Conservation (phyloP, 1,139 yeast genomes). For the Geotrichum macrosporum region DNA sequence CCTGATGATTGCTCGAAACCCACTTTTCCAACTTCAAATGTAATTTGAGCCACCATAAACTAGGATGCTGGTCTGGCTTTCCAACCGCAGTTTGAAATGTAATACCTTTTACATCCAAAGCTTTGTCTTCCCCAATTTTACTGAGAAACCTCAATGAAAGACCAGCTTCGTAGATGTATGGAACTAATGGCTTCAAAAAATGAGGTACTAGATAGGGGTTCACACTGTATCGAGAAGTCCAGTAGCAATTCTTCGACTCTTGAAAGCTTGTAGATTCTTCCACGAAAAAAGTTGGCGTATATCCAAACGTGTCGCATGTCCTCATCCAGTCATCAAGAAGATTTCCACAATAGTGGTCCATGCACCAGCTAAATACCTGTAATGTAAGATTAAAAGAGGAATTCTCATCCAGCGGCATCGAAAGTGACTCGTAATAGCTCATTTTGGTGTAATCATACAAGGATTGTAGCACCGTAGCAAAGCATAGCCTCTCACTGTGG, state of each 20-base stretch:
- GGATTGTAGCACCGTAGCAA: neutral
- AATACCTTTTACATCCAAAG: neutral
- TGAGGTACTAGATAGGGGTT: conserved; percentile 1
- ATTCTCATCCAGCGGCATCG: neutral
- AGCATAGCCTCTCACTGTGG: conserved; percentile 3
- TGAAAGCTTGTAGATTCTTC: neutral
- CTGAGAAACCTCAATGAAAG: conserved; percentile 7
- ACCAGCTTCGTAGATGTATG: conserved; percentile 10
- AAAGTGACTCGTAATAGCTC: neutral
- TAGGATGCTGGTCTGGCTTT: neutral
- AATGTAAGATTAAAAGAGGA: conserved; percentile 5
- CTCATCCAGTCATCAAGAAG: conserved; percentile 8
- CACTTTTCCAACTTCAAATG: conserved; percentile 7
- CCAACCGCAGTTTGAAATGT: neutral
- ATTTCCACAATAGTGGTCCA: conserved; percentile 5
- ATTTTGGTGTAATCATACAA: conserved; percentile 2
- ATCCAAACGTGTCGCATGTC: conserved; percentile 1
- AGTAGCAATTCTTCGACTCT: neutral
- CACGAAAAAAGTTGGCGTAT: neutral
- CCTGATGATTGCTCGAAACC: conserved; percentile 5
- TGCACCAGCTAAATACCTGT: conserved; percentile 7
- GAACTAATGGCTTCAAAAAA: conserved; percentile 5
- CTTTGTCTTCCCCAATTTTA: neutral
- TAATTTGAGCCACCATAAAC: conserved; percentile 11
- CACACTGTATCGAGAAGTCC: conserved; percentile 3